Base-by-base conservation (phyloP, 2,329 filamentous ascomycete genomes). In the Fusarium sp. region DNA sequence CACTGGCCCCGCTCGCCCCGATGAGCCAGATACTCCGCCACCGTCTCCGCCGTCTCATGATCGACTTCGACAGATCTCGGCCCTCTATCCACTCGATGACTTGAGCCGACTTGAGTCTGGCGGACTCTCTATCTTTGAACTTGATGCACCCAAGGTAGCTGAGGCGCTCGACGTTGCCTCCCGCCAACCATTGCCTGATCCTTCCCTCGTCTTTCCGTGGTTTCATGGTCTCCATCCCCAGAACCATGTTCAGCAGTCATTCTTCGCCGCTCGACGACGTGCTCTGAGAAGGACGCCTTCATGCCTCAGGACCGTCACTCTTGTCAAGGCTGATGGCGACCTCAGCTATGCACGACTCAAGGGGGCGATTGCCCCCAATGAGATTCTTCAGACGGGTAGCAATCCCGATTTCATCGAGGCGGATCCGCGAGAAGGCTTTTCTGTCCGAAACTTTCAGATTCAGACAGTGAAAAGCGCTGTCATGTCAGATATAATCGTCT, bases 381-480 rank as follows among this genome's bases (percentile, higher is more conserved):
- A 98, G 82, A 88, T 98, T 52, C 83, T 98, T 67, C 88, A 91
- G 41, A 77, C 85, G 0, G 81, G 82, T 4, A 80, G 79, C 4
- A 83, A 84, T 18, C 84, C 89, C 52, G 88, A 91, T 25, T 98
- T 99, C 80, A 85, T 95, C 70, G 94, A 97, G 50, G 89, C 92
- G 45, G 97, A 99, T 80, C 97, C 97, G 2, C 89, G 86, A 66
- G 94, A 97, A 75, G 97, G 97, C 10, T 98, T 98, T 81, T 98
- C 95, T 6, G 95, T 98, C 50, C 91, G 97, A 54, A 98, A 98
- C 82, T 99, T 99, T 80, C 96, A 98, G 78, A 98, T 98, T 43
- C 97, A 99, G 82, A 90, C 94, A 0, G 93, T 93, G 68, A 99
- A 99, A 82, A 86, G 94, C 74, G 95, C 95, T 64, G 91, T 93